Base-by-base conservation (phyloP, 805 yeast species). In the Wickerhamomyces rabaulensis region DNA sequence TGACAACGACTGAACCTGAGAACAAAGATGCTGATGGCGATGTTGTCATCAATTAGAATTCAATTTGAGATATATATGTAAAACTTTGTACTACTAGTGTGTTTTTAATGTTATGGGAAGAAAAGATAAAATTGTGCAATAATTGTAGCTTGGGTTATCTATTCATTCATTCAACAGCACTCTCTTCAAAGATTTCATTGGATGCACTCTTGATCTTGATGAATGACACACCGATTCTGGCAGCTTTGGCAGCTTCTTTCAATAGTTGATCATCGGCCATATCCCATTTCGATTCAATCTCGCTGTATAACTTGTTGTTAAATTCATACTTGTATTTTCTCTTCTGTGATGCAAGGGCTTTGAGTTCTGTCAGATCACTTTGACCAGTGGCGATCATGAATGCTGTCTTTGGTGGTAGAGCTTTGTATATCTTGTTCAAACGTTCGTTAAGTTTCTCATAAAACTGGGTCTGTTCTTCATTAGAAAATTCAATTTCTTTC, bases 151-250 rank as follows among this genome's bases (percentile, higher is more conserved):
- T n/a, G n/a, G n/a, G n/a, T n/a, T n/a, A n/a, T n/a, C n/a, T n/a
- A n/a, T n/a, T n/a, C n/a, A n/a, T 15, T 33, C 36, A 33, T 9
- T 16, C 36, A 8, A 16, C 20, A 33, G 20, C 20, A 4, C 10
- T 20, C 31, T 20, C 33, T 22, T n/a, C 39, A 40, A n/a, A 17
- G 12, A 23, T 12, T 12, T 36, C 39, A 36, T 20, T 19, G 10
- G 19, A 20, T 3, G 8, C 25, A 8, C 41, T 13, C 52, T 78
- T 76, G 37, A 81, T 59, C n/a, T 72, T 67, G 13, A 86, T 51
- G 48, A 85, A 78, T 6, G 80, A 69, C 5, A 83, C 61, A 4
- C 91, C 84, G 39, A 75, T 69, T 53, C 91, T 70, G 0, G 91
- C 94, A 6, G 55, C 56, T 2, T 58, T 62, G 1, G 79, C 68